Evolutionary conservation across 306 rosid genomes (phyloP).

Genomic region (Abrus precatorius): DNA sequence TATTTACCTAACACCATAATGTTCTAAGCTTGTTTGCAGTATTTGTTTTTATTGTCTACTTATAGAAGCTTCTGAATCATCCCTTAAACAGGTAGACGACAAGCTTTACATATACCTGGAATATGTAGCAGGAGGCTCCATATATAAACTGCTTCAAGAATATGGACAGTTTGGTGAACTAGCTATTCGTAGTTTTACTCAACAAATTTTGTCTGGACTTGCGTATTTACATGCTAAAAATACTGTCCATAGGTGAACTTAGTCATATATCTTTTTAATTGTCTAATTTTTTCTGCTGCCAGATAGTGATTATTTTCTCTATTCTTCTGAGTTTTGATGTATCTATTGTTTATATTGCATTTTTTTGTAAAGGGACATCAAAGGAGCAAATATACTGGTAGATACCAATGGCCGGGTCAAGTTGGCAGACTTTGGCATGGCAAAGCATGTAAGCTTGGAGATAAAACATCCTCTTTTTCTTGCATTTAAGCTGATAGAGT

Average conservation of each 20-base stretch:
- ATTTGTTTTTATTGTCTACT: constrained; percentile 23
- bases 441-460: constrained; percentile 83
- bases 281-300: constrained; percentile 10
- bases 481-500: constrained; percentile 32
- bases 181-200: constrained; percentile 89
- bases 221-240: constrained; percentile 86
- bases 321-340: not conserved
- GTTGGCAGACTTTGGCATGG: constrained; percentile 98
- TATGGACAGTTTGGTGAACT: constrained; percentile 83
- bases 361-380: constrained; percentile 78
- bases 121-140: constrained; percentile 97
- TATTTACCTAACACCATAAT: not conserved
- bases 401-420: constrained; percentile 91
- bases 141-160: constrained; percentile 91
- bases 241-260: constrained; percentile 85
- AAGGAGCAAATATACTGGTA: constrained; percentile 95
- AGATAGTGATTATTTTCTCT: constrained; percentile 34
- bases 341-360: constrained; percentile 31
- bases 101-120: constrained; percentile 89
- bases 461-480: constrained; percentile 12
- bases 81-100: constrained; percentile 74
- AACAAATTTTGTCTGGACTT: constrained; percentile 91
- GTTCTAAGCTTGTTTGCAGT: not conserved
- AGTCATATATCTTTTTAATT: constrained; percentile 29
- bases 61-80: constrained; percentile 40